Conservation (phyloP, 345 rosid genomes). For the Anacardium occidentale region DNA sequence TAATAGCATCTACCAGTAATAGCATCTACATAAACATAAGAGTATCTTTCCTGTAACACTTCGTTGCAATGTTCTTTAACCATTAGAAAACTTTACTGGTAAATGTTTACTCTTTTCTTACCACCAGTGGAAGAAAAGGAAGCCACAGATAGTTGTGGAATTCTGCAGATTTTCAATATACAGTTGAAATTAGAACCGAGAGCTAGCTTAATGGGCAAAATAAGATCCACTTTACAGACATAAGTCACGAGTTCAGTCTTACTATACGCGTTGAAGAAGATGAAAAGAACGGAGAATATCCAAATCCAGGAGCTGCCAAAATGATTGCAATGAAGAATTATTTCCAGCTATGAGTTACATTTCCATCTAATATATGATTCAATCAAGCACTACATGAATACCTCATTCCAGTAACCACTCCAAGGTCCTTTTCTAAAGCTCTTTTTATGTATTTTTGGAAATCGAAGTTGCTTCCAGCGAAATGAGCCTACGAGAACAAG, state of each 20-base stretch:
- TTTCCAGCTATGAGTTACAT: background rate
- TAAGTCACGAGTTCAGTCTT: constrained; percentile 12
- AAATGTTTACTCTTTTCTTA: constrained; percentile 29
- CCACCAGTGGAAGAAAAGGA: constrained; percentile 73
- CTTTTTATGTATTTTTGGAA: constrained; percentile 78
- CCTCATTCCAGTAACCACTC: constrained; percentile 66
- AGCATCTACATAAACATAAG: constrained; percentile 37
- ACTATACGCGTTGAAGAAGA: constrained; percentile 74
- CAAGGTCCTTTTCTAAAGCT: constrained; percentile 71
- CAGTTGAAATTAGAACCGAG: background rate
- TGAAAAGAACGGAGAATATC: constrained; percentile 57
- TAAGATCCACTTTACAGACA: background rate
- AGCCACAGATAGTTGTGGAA: constrained; percentile 68
- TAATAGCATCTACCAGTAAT: constrained; percentile 49
- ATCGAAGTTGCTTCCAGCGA: constrained; percentile 54
- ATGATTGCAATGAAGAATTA: constrained; percentile 8
- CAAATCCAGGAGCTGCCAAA: constrained; percentile 71
- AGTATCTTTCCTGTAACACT: background rate
- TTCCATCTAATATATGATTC: too few relatives aligned
- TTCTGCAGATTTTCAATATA: constrained; percentile 35
- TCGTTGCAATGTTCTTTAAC: background rate
- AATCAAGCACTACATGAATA: background rate
- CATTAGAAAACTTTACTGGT: background rate
- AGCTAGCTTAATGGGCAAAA: background rate
- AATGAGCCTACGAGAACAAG: constrained; percentile 57